Base-by-base conservation (phyloP, 495 filamentous ascomycete genomes). In the Hyaloscypha variabilis region DNA sequence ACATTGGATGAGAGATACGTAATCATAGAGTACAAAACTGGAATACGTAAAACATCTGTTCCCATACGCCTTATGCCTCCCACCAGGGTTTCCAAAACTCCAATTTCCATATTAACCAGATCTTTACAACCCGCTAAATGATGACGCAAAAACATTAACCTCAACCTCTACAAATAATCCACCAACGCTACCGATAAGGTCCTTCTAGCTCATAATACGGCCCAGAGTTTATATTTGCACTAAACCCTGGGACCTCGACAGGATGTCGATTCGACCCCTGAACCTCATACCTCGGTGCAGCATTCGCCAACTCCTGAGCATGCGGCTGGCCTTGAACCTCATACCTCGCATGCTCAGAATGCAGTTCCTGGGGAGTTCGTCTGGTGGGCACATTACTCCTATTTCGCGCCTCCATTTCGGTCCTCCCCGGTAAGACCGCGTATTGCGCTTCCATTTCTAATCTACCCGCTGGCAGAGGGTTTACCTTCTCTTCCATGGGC, bases 251-350 rank as follows among this genome's bases (percentile, higher is more conserved):
- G 0, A 61, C 39, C 28, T 61, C 58, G n/a, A 51, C 42, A 0
- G 58, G 39, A 21, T 28, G 58, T 11, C 28, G 58, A 25, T n/a
- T 61, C 4, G 58, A 61, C 26, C 58, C 58, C 11, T 14, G 21
- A 26, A 25, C 39, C 58, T 61, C 58, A 30, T 61, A 28, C 24
- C 36, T 49, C 25, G 21, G 34, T 13, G 10, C 14, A 36, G 19
- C 36, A 36, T 60, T 28, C 57, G 17, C 17, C 17, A 46, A 46
- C 6, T 46, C 55, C 0, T 58, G 25, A 34, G 25, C 24, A 29
- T 58, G 25, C 28, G 30, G 30, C 2, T 58, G n/a, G 3, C 30
- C 2, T 8, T 8, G 26, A 34, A 30, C 55, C 28, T 46, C 39
- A 11, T 19, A 46, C 39, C 39, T 46, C 10, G 10, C 39, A 46